Base-by-base conservation (phyloP, 176 grass and related monocot species). In the Aegilops bicornis region DNA sequence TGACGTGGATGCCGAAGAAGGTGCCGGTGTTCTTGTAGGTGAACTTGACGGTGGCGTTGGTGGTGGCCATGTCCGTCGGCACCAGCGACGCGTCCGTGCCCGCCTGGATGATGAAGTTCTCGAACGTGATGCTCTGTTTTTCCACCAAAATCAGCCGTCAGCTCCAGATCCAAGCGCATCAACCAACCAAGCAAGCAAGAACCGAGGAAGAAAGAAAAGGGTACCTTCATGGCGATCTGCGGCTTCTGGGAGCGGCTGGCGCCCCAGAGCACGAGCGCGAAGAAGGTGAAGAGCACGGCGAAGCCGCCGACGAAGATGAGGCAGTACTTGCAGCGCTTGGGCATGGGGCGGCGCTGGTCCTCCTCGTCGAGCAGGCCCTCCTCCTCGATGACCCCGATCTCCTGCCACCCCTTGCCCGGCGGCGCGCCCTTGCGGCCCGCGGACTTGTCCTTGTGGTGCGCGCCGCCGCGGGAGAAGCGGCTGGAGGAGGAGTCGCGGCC, bases 41-140 rank as follows among this genome's bases (percentile, higher is more conserved):
- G 84, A 98, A 92, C 81, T 83, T 94, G 29, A 96, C 91, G 2
- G 94, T 96, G 23, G 92, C 68, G 85, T 98, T 98, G 23, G 95
- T 89, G 22, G 94, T 98, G 11, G 94, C 86, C 97, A 98, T 98
- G 94, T 96, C 97, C 10, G 94, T 98, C 24, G 97, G 94, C 71
- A 98, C 97, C n/a, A 96, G 82, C 8, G 97, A 99, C 4, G 97
- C 97, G 85, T 99, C 97, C 5, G 97, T 96, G 31, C 97, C 97
- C 19, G 94, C 92, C 93, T 99, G 97, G 79, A 99, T 96, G 69
- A 94, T 96, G 84, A 99, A 96, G 81, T 79, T 96, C 8, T 94
- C 58, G 69, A 99, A 96, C 9, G 69, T 88, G 68, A 99, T 93
- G 88, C 89, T 91, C 94, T 94, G 92, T 52, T n/a, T 19, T 50